phyloP scores from a whole-genome alignment of 2,329 filamentous ascomycete genomes.

The Pseudogymnoascus sp. region DNA sequence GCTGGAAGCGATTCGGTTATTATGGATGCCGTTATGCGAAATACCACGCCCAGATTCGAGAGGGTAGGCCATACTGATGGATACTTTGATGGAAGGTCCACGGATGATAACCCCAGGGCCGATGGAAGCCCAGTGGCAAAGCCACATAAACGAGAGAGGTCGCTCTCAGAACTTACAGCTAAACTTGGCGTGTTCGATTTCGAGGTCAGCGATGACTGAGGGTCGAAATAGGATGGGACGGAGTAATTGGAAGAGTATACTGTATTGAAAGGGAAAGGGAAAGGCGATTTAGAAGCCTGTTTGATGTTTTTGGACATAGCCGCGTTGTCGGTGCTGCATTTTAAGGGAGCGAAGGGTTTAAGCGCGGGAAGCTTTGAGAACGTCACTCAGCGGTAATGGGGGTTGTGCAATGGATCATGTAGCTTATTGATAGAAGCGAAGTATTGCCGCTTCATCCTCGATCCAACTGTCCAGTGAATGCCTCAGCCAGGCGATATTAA shows the following conservation, averaged over 20 bases:
- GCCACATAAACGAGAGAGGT: conserved; percentile 38
- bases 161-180: conserved; percentile 21
- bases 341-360: conserved; percentile 1
- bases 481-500: neutral
- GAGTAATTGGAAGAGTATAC: neutral
- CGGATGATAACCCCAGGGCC: conserved; percentile 27
- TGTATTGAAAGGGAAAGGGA: conserved; percentile 2
- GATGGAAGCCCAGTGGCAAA: conserved; percentile 38
- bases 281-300: conserved; percentile 1
- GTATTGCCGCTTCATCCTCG: neutral
- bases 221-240: neutral
- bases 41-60: conserved; percentile 27
- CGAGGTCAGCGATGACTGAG: neutral
- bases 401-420: neutral
- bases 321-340: neutral
- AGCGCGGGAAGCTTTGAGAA: conserved; percentile 1
- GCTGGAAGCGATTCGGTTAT: conserved; percentile 27
- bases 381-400: neutral
- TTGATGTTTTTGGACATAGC: conserved; percentile 7
- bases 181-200: conserved; percentile 1
- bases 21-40: conserved; percentile 27
- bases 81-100: conserved; percentile 24
- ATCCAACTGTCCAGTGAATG: neutral
- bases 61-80: conserved; percentile 22
- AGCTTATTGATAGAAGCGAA: neutral